phyloP scores from a whole-genome alignment of 1,139 yeast species.

The Nakaseomyces bracarensis region DNA sequence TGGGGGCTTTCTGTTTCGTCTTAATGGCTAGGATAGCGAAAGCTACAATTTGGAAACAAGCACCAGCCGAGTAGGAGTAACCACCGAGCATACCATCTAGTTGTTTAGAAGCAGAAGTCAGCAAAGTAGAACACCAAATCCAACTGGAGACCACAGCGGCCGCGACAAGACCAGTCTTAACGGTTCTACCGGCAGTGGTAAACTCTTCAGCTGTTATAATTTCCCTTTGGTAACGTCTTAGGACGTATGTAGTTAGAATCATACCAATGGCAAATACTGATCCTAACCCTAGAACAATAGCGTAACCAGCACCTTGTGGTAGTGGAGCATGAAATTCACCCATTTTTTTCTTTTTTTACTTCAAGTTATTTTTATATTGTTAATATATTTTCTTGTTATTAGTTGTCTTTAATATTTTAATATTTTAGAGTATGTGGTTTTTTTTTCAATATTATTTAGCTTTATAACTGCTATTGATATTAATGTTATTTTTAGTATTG shows the following conservation, averaged over 20 bases:
- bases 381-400: not conserved
- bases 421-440: not conserved
- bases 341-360: conserved; percentile 8
- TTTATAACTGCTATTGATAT: too few relatives aligned
- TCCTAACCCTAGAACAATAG: conserved; percentile 82
- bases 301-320: conserved; percentile 85
- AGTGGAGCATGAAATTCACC: conserved; percentile 33
- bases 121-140: conserved; percentile 90
- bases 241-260: conserved; percentile 62
- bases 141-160: conserved; percentile 86
- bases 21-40: conserved; percentile 71
- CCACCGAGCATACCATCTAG: conserved; percentile 72
- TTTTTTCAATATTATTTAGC: too few relatives aligned
- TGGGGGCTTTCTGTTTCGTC: conserved; percentile 63
- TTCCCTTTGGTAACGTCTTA: conserved; percentile 70
- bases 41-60: conserved; percentile 56
- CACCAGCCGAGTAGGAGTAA: conserved; percentile 69
- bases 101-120: conserved; percentile 71
- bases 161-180: conserved; percentile 70
- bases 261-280: conserved; percentile 71
- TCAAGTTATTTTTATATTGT: not conserved
- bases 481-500: too few relatives aligned
- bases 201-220: conserved; percentile 84
- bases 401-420: too few relatives aligned
- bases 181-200: conserved; percentile 79